Evolutionary conservation across 2,329 filamentous ascomycete genomes (phyloP), one percentile per base, ranked within the genome.

Genomic region (Geosmithia putterillii): DNA sequence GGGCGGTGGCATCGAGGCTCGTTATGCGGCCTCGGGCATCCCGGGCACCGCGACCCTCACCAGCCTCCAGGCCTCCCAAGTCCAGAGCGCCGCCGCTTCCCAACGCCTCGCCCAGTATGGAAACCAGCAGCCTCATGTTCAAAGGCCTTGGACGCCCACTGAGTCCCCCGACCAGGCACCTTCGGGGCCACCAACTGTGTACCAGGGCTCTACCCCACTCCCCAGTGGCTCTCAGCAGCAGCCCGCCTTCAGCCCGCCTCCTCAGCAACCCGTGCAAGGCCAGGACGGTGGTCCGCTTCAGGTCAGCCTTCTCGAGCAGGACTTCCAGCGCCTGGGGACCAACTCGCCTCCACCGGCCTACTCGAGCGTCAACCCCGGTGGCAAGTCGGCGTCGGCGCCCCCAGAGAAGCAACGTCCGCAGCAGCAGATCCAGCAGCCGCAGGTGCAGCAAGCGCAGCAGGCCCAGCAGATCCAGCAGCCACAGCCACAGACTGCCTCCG

Each of bases 281-380:
- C 57, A 56, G 47, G 53, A 56, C 44, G 53, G 45, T 50, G 48
- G 59, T 44, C 55, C 58, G 42, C 59, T 78, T 25, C 77, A 81
- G 51, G 70, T 77, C 46, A 87, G 77, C 63, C 76, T 85, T n/a
- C 62, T 95, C 32, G 86, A 94, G 55, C 82, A 88, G 52, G 89
- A 95, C 52, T 84, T 95, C 58, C 80, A 87, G 51, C 79, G 87
- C 17, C 74, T 95, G 73, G 79, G 86, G 51, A 73, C 81, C 23
- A 84, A 86, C 19, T 88, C 87, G 43, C 89, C 90, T 14, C 92
- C 92, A 18, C 92, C 92, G n/a, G 90, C 92, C 6, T 98, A 98
- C 61, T 92, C 87, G 9, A 92, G 82, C 53, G 76, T 94, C 39
- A 77, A 71, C 45, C 62, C 69, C 1, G 63, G 61, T 36, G 61